Evolutionary conservation across 2,329 filamentous ascomycete genomes (phyloP).

Genomic region (Botrytis byssoidea): DNA sequence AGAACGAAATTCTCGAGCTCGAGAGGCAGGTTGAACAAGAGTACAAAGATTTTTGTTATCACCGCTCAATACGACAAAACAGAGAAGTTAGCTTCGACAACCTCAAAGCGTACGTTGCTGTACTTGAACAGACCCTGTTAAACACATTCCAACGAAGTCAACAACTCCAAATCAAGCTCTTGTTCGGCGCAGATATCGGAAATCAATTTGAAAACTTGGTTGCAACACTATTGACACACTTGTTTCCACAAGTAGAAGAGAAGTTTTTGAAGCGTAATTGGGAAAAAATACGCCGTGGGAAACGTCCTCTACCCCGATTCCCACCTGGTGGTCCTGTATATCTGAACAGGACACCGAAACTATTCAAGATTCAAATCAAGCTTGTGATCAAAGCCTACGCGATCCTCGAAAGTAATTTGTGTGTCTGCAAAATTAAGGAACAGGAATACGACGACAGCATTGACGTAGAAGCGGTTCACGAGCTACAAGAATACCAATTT

Average conservation of each 20-base stretch:
- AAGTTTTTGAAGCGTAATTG: background rate
- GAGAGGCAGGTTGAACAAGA: background rate
- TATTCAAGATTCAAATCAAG: background rate
- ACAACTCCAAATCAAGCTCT: background rate
- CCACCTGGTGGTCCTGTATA: background rate
- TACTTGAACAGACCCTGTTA: background rate
- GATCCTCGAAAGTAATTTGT: background rate
- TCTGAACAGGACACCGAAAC: too few relatives aligned
- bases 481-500: background rate
- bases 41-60: background rate
- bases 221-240: background rate
- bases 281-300: background rate
- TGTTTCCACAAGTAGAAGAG: accelerated
- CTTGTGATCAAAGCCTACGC: background rate
- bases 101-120: background rate
- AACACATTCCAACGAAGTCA: too few relatives aligned
- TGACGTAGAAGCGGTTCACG: background rate
- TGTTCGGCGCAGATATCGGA: background rate
- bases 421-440: too few relatives aligned
- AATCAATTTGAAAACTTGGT: background rate
- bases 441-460: too few relatives aligned
- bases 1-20: background rate
- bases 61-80: too few relatives aligned
- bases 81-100: background rate
- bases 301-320: background rate